These are phyloP conservation scores for Aspergillus haitiensis DNA, from an alignment of 495 filamentous ascomycete genomes.

Conservation along the genomic window DNA sequence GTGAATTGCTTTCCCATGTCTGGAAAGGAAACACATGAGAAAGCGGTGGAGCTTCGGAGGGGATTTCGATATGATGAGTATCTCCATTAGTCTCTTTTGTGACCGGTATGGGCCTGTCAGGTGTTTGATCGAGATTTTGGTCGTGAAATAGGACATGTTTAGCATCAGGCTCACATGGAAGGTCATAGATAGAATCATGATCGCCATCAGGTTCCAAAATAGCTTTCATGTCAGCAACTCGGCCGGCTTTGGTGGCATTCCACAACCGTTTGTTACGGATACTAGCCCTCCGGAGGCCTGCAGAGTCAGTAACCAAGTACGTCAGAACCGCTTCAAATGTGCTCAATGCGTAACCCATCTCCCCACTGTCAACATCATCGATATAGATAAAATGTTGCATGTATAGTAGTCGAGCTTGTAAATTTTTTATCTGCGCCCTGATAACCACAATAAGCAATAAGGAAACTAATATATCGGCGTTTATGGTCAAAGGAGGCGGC, in stretches of 20 bases:
- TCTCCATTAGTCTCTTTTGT: slow-evolving; percentile 27
- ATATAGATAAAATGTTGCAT: slow-evolving; percentile 97
- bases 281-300: slow-evolving; percentile 78
- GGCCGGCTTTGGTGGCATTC: slow-evolving; percentile 77
- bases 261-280: slow-evolving; percentile 82
- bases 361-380: slow-evolving; percentile 94
- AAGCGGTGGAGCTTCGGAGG: slow-evolving; percentile 62
- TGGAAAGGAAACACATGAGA: slow-evolving; percentile 91
- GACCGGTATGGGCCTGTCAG: too few relatives aligned
- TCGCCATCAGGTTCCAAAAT: slow-evolving; percentile 72
- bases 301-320: slow-evolving; percentile 82
- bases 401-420: slow-evolving; percentile 84
- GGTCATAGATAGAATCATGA: slow-evolving; percentile 47
- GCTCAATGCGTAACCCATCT: slow-evolving; percentile 95
- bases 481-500: slow-evolving; percentile 70
- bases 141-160: slow-evolving; percentile 41
- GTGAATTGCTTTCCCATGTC: slow-evolving; percentile 45
- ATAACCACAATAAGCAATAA: slow-evolving; percentile 91
- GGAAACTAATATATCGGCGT: slow-evolving; percentile 94
- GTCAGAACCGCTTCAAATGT: slow-evolving; percentile 95
- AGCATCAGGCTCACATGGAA: slow-evolving; percentile 39
- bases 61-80: slow-evolving; percentile 25
- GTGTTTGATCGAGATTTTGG: too few relatives aligned
- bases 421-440: slow-evolving; percentile 80
- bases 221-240: slow-evolving; percentile 69